These are phyloP conservation scores for Apiotrichum brassicae DNA, from an alignment of 1,284 basidiomycete genomes.

Conservation along the genomic window DNA sequence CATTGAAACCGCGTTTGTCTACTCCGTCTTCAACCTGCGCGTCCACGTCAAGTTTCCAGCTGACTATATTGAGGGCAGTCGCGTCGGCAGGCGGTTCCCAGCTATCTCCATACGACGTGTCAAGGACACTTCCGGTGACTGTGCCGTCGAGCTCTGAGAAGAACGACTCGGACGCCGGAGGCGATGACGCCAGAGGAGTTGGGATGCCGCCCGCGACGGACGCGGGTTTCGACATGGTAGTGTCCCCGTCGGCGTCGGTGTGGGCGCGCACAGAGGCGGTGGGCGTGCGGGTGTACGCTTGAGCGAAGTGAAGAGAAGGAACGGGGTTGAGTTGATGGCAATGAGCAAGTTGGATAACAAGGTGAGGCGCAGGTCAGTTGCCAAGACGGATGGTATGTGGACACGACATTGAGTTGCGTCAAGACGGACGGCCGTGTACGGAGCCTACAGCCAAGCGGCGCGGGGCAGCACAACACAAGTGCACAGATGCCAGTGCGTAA, in stretches of 20 bases:
- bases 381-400: too few species aligned
- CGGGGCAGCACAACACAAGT: too few species aligned
- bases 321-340: too few species aligned
- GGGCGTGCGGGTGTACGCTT: too few species aligned
- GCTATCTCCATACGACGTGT: slow-evolving; percentile 27
- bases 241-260: not conserved
- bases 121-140: slow-evolving; percentile 33
- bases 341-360: too few species aligned
- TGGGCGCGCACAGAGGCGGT: too few species aligned
- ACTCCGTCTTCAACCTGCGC: slow-evolving; percentile 30
- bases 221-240: slow-evolving; percentile 25
- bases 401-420: too few species aligned
- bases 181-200: slow-evolving; percentile 33
- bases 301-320: too few species aligned
- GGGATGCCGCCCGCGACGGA: slow-evolving; percentile 8
- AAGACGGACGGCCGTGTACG: too few species aligned
- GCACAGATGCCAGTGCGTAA: too few species aligned
- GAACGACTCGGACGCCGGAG: slow-evolving; percentile 41
- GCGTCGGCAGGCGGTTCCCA: slow-evolving; percentile 30
- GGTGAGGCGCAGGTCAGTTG: too few species aligned
- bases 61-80: slow-evolving; percentile 39
- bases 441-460: too few species aligned
- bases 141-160: slow-evolving; percentile 43
- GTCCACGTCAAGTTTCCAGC: slow-evolving; percentile 30
- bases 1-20: slow-evolving; percentile 43